Conservation (phyloP, 2,329 filamentous ascomycete species). For the Trichoderma harzianum region DNA sequence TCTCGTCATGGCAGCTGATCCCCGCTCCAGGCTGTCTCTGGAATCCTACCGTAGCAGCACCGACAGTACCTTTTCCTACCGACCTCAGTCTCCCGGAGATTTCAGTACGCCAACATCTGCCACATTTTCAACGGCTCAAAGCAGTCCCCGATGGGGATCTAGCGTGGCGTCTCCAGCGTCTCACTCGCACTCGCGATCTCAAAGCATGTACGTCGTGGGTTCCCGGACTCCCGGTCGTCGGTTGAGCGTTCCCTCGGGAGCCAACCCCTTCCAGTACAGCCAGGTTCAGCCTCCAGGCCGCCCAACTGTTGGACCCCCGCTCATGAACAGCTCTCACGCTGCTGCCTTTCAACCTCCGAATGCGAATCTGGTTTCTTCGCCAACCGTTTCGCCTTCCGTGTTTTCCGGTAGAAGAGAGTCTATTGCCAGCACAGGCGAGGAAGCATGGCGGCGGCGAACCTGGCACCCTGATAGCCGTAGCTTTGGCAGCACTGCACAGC, state of each 20-base stretch:
- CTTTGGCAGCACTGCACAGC: slow-evolving; percentile 63
- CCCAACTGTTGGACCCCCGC: slow-evolving; percentile 51
- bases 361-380: slow-evolving; percentile 60
- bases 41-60: slow-evolving; percentile 66
- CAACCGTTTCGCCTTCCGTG: slow-evolving; percentile 60
- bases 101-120: slow-evolving; percentile 81
- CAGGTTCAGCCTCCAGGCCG: slow-evolving; percentile 55
- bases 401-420: slow-evolving; percentile 64
- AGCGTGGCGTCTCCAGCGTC: slow-evolving; percentile 69
- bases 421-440: slow-evolving; percentile 58
- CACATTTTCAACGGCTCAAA: slow-evolving; percentile 72
- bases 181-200: slow-evolving; percentile 59
- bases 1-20: slow-evolving; percentile 75
- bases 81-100: slow-evolving; percentile 66
- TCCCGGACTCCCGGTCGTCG: slow-evolving; percentile 67
- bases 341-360: slow-evolving; percentile 54
- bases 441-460: slow-evolving; percentile 77
- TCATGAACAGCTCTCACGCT: slow-evolving; percentile 53
- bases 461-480: slow-evolving; percentile 81
- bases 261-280: slow-evolving; percentile 69
- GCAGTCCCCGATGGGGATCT: slow-evolving; percentile 72
- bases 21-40: slow-evolving; percentile 61
- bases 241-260: slow-evolving; percentile 75
- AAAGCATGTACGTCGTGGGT: slow-evolving; percentile 66
- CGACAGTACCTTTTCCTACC: slow-evolving; percentile 61